A percentile compares a stretch with the other conserved stretches of the same genome.
Evolutionary conservation across 139 green algal genomes (phyloP).

Genomic region (Chlamydomonas sp.): DNA sequence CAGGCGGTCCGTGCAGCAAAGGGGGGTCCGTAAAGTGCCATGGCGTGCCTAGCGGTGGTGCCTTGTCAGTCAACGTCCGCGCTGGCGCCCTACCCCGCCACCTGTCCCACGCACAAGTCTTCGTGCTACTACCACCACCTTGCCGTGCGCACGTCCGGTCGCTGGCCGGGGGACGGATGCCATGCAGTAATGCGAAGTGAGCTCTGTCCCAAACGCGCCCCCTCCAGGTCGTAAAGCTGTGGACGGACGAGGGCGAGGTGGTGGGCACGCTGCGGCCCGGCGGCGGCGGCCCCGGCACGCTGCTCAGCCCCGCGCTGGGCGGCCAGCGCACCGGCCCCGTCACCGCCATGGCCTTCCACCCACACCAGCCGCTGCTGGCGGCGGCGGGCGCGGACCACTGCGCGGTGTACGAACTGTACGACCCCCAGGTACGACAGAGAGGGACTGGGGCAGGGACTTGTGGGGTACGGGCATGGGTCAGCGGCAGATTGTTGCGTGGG

Average conservation of each 20-base stretch:
- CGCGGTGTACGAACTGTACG: conserved; percentile 70
- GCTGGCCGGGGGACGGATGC: too few relatives aligned
- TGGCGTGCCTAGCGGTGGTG: not conserved
- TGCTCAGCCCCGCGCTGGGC: not conserved
- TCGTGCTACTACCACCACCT: too few relatives aligned
- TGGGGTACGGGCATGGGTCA: too few relatives aligned
- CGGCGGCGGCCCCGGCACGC: conserved; percentile 5
- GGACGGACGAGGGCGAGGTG: conserved; percentile 65
- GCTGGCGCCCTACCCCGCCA: too few relatives aligned
- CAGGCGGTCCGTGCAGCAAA: not conserved
- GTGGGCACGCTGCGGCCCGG: conserved; percentile 52
- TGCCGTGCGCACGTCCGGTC: too few relatives aligned
- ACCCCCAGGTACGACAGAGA: not conserved
- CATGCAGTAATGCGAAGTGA: too few relatives aligned
- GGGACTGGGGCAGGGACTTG: too few relatives aligned
- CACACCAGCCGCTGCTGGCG: conserved; percentile 83
- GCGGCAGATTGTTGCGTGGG: too few relatives aligned
- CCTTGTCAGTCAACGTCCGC: too few relatives aligned
- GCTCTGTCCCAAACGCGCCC: too few relatives aligned
- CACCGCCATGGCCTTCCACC: conserved; percentile 87
- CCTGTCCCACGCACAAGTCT: too few relatives aligned
- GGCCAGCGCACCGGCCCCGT: conserved; percentile 68
- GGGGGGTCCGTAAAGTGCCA: not conserved
- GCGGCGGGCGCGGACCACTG: conserved; percentile 71
- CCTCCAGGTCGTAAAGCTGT: conserved; percentile 85